phyloP scores from a whole-genome alignment of 352 stramenopile species.

The Globisporangium cederbergense region DNA sequence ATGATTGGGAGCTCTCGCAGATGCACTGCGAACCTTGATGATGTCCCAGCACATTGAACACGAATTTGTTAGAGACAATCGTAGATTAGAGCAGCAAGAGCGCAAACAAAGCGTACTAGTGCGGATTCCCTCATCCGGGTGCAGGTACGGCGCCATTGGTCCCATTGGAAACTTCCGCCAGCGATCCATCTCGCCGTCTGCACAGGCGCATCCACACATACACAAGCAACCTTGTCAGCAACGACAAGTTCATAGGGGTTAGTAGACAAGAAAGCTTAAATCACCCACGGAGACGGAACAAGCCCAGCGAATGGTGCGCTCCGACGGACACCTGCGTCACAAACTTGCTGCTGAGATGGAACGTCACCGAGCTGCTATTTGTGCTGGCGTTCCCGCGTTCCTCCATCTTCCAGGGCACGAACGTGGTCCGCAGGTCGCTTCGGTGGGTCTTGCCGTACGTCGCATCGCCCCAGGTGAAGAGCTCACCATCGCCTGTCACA shows the following conservation, averaged over 20 bases:
- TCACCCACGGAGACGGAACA: conserved; percentile 43
- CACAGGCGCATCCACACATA: not conserved
- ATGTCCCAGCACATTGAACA: not conserved
- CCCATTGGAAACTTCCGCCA: conserved; percentile 63
- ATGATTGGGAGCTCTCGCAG: conserved; percentile 32
- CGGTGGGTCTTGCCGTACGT: conserved; percentile 43
- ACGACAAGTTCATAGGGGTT: not conserved
- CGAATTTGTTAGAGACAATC: conserved; percentile 4
- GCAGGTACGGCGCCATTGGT: not conserved
- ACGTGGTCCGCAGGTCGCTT: conserved; percentile 41
- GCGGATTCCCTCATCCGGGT: conserved; percentile 9
- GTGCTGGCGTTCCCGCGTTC: conserved; percentile 4
- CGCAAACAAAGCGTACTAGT: not conserved
- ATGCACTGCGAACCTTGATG: conserved; percentile 17
- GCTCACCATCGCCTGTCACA: conserved; percentile 41
- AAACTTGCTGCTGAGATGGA: conserved; percentile 30
- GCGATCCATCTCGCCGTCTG: conserved; percentile 45
- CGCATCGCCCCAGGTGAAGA: conserved; percentile 71
- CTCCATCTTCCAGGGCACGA: conserved; percentile 56
- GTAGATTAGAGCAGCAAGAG: too few species aligned
- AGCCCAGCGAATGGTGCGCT: conserved; percentile 44
- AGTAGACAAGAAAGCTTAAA: not conserved
- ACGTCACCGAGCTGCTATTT: not conserved
- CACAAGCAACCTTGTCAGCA: not conserved
- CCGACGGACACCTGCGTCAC: conserved; percentile 60